Percentiles rank a stretch among this genome's conserved stretches.
Evolutionary conservation across 2,329 filamentous ascomycete species (phyloP).

Genomic region (Alternaria brassicae): DNA sequence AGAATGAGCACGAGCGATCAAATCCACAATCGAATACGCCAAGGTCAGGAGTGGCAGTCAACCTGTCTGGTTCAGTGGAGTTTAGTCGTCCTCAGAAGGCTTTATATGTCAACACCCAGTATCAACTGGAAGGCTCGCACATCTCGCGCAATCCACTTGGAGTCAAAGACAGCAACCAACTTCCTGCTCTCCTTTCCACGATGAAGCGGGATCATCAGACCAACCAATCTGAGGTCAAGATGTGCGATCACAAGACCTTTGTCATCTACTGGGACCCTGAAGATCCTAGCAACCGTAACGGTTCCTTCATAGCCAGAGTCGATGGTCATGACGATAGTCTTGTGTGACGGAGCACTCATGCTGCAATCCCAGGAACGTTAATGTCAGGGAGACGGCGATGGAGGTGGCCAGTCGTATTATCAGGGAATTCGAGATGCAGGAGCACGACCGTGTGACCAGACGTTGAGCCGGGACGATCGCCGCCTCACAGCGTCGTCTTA

Average conservation of each 20-base stretch:
- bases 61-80: background rate
- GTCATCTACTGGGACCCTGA: conserved; percentile 5
- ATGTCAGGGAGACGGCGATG: background rate
- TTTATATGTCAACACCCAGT: background rate
- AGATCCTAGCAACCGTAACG: conserved; percentile 12
- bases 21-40: background rate
- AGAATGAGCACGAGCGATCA: background rate
- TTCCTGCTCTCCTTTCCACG: background rate
- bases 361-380: background rate
- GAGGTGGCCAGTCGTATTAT: conserved; percentile 4
- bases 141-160: background rate
- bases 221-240: background rate
- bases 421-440: background rate
- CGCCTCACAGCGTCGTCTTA: background rate
- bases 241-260: conserved; percentile 12
- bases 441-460: background rate
- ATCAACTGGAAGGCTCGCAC: background rate
- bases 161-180: background rate
- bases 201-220: background rate
- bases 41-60: background rate
- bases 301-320: conserved; percentile 7
- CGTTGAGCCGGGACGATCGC: background rate
- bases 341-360: background rate
- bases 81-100: background rate
- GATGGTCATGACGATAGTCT: background rate